Evolutionary conservation across 768 basidiomycete genomes (phyloP).

Genomic region (Termitomyces bulborhizus): DNA sequence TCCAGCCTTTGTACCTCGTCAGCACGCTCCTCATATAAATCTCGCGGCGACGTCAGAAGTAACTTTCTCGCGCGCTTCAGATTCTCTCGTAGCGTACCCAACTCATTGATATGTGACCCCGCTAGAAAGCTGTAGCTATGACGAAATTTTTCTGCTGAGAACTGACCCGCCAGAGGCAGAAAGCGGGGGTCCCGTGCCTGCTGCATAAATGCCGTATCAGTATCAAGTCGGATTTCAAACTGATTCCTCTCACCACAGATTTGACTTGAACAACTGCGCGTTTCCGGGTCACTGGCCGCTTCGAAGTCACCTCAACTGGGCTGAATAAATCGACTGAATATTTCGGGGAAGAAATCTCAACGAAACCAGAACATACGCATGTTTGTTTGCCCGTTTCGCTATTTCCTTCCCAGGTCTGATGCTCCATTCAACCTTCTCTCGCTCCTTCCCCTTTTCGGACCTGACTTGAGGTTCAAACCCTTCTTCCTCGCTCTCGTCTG

Average conservation of each 20-base stretch:
- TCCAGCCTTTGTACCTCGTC: slow-evolving; percentile 69
- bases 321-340: slow-evolving; percentile 29
- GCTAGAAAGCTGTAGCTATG: slow-evolving; percentile 72
- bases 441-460: slow-evolving; percentile 15
- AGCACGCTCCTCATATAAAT: slow-evolving; percentile 54
- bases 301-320: slow-evolving; percentile 78
- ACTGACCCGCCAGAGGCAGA: slow-evolving; percentile 62
- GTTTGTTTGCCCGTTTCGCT: slow-evolving; percentile 66
- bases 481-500: slow-evolving; percentile 12
- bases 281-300: slow-evolving; percentile 72
- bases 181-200: slow-evolving; percentile 86
- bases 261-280: slow-evolving; percentile 64
- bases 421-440: slow-evolving; percentile 35
- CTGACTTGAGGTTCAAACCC: slow-evolving; percentile 1
- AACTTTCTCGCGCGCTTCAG: slow-evolving; percentile 64
- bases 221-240: slow-evolving; percentile 1
- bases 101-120: slow-evolving; percentile 57
- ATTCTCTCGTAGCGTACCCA: slow-evolving; percentile 56
- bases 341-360: not conserved
- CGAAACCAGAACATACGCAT: slow-evolving; percentile 60
- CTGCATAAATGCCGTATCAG: slow-evolving; percentile 28
- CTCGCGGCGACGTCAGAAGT: slow-evolving; percentile 51
- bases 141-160: slow-evolving; percentile 58
- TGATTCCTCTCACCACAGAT: slow-evolving; percentile 45
- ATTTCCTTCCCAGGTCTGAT: slow-evolving; percentile 38